Percentiles rank a stretch among this genome's conserved stretches.
These are phyloP conservation scores for Crataegus laevigata DNA, from an alignment of 306 rosid species.

Conservation along the genomic window DNA sequence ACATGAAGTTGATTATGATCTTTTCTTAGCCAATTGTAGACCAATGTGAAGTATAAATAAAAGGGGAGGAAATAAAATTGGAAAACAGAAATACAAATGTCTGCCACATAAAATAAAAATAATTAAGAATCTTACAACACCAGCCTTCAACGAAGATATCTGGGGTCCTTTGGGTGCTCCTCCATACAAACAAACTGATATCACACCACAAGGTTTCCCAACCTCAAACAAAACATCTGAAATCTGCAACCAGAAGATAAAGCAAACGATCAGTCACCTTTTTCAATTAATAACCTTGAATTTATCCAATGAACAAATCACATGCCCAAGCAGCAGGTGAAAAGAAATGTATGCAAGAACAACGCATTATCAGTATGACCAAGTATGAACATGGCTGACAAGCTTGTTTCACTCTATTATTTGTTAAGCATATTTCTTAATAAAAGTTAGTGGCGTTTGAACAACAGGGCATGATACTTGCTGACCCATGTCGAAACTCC, in stretches of 20 bases:
- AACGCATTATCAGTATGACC: background rate
- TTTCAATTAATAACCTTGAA: background rate
- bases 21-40: background rate
- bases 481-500: background rate
- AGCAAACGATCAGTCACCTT: conserved; percentile 5
- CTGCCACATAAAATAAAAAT: conserved; percentile 14
- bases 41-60: background rate
- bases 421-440: background rate
- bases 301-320: background rate
- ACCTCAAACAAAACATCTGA: conserved; percentile 82
- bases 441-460: background rate
- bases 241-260: conserved; percentile 47
- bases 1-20: background rate
- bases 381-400: background rate
- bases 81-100: background rate
- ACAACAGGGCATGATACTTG: background rate
- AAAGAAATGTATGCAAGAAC: background rate
- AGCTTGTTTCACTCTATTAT: background rate
- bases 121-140: conserved; percentile 60
- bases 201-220: conserved; percentile 72
- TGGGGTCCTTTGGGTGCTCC: conserved; percentile 92
- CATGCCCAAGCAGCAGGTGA: background rate
- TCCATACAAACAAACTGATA: conserved; percentile 75
- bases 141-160: conserved; percentile 71
- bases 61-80: too few relatives aligned